Evolutionary conservation across 228 moss, liverwort and hornwort species (phyloP), one percentile per base, ranked within the genome.

Genomic region (Sphagnum fallax): DNA sequence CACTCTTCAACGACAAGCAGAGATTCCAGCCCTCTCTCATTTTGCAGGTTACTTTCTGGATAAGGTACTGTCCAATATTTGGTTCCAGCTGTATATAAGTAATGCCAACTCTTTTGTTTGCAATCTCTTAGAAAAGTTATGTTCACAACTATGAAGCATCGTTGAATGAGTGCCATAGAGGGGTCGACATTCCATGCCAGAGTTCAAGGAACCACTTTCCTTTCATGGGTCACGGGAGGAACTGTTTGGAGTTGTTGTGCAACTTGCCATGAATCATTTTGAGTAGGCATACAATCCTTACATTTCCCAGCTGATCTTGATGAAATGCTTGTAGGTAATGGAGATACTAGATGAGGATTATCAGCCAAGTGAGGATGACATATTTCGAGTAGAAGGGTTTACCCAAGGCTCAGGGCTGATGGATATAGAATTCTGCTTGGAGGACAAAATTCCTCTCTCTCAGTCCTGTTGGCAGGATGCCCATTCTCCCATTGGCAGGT

Each of bases 351-450:
- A 68, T 60, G 73, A 66, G 49, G 82, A 75, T 14, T 85, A 81
- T 64, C 32, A 61, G 11, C 82, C 82, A 47, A 66, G 72, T 9
- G 74, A 82, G 72, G 69, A 79, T 53, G 85, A 85, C 72, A 77
- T 85, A 59, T 52, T 85, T 49, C 74, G 69, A 16, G 76, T 79
- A 8, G 85, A 82, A 65, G 85, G 85, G 16, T 74, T 85, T 32
- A 76, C 76, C 63, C 85, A 85, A 79, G 85, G 85, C 50, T 82
- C 85, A 52, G 85, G 85, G 32, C 72, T 85, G 11, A 82, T 79
- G 16, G 76, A 85, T 71, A 74, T 85, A 14, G 82, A 82, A 65
- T 85, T 85, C 51, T 75, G 53, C 18, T 75, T 85, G 68, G 85
- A 82, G 60, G 82, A 79, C 51, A 85, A 82, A 65, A 59, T 81